These are phyloP conservation scores for Pelargonium myrrhifolium DNA, from an alignment of 441 rosid species.

Conservation along the genomic window DNA sequence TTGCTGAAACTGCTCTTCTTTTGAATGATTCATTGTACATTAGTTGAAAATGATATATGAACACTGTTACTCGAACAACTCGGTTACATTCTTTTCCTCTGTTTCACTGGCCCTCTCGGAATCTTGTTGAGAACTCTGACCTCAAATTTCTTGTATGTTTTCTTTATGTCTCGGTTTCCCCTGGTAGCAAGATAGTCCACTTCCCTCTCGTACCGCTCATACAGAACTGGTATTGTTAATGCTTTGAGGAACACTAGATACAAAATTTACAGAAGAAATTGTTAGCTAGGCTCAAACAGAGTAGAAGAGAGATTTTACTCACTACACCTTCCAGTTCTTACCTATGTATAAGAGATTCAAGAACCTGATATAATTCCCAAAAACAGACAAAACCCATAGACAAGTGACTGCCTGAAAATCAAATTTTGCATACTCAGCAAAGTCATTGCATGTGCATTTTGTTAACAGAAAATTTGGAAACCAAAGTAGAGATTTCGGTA, in stretches of 20 bases:
- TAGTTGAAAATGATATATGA: no score
- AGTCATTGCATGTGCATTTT: neutral
- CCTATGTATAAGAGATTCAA: constrained; percentile 37
- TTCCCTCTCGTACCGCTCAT: constrained; percentile 47
- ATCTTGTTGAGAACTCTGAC: constrained; percentile 61
- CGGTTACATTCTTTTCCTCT: constrained; percentile 27
- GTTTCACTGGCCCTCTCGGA: constrained; percentile 62
- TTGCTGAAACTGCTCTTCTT: no score
- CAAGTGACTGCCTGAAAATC: constrained; percentile 30
- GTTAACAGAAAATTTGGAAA: neutral
- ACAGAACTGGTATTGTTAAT: constrained; percentile 53
- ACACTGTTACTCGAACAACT: neutral
- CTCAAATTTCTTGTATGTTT: constrained; percentile 40
- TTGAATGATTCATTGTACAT: no score
- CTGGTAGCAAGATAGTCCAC: constrained; percentile 41
- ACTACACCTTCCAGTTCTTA: constrained; percentile 19
- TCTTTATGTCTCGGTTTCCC: constrained; percentile 33
- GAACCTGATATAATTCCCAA: constrained; percentile 37
- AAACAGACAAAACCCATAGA: constrained; percentile 40
- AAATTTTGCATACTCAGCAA: neutral
- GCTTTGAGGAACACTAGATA: constrained; percentile 34
- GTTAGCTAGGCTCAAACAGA: neutral
- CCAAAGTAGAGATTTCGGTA: constrained; percentile 12
- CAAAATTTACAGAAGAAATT: neutral
- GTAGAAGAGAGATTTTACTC: neutral